A percentile compares a stretch with the other conserved stretches of the same genome.
Conservation (phyloP, 2,329 filamentous ascomycete species). For the Zymoseptoria passerinii region DNA sequence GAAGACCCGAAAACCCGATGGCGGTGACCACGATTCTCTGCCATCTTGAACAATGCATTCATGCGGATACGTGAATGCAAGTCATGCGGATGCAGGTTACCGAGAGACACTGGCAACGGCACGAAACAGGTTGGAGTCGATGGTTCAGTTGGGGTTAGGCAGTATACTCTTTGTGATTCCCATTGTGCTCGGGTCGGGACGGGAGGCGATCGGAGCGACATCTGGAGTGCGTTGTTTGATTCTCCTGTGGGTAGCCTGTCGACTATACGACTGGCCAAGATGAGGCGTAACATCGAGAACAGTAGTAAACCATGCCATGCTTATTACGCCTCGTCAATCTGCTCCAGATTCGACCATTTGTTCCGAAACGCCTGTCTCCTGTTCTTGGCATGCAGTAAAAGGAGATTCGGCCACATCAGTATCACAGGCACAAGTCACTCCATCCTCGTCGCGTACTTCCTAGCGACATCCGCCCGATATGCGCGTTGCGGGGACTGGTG, state of each 20-base stretch:
- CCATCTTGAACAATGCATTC: conserved; percentile 17
- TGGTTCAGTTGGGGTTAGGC: not conserved
- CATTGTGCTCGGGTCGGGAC: not conserved
- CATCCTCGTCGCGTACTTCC: not conserved
- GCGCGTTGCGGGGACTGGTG: not conserved
- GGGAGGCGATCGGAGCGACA: no score
- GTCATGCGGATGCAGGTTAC: conserved; percentile 15
- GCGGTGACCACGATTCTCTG: not conserved
- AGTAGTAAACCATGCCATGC: not conserved
- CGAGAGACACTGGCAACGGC: not conserved
- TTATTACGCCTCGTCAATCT: not conserved
- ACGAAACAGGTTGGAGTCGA: not conserved
- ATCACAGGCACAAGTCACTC: no score
- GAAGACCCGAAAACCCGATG: not conserved
- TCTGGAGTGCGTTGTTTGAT: not conserved
- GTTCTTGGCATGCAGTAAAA: not conserved
- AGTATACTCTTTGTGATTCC: not conserved
- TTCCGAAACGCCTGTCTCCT: not conserved
- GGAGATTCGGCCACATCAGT: not conserved
- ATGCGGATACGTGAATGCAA: conserved; percentile 13
- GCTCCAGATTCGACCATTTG: not conserved
- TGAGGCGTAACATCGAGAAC: not conserved
- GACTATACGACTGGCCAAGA: not conserved
- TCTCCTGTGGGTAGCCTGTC: not conserved
- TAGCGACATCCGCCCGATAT: not conserved